Evolutionary conservation across 495 filamentous ascomycete species (phyloP).

Genomic region (Penicillium silybi): DNA sequence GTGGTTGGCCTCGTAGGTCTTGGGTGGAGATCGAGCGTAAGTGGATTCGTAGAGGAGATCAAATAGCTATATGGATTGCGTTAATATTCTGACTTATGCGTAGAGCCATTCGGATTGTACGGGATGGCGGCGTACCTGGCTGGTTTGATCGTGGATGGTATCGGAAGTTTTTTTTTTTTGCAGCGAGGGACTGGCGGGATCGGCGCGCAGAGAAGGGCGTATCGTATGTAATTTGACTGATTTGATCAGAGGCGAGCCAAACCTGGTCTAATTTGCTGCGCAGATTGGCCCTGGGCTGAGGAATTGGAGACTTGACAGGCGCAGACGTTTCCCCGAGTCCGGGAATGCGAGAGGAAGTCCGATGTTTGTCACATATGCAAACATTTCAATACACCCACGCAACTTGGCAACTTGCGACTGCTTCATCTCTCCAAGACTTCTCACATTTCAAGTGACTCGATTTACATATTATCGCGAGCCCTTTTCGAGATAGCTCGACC

Average conservation of each 20-base stretch:
- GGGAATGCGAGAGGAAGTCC: conserved; percentile 11
- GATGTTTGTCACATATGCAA: conserved; percentile 40
- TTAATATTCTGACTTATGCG: not conserved
- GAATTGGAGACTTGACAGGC: conserved; percentile 1
- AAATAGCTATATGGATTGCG: not conserved
- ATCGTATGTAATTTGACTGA: not conserved
- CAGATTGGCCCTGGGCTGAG: not conserved
- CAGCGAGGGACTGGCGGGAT: not conserved
- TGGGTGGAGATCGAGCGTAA: not conserved
- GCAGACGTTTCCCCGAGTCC: conserved; percentile 10
- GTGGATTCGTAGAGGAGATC: not conserved
- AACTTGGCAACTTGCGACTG: conserved; percentile 17
- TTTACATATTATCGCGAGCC: not conserved
- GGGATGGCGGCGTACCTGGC: conserved; percentile 12
- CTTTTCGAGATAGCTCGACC: not conserved
- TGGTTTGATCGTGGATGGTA: not conserved
- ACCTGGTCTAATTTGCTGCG: not conserved
- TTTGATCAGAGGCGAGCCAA: not conserved
- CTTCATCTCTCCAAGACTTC: not conserved
- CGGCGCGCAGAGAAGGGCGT: not conserved
- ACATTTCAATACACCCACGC: conserved; percentile 18
- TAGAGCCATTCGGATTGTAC: not conserved
- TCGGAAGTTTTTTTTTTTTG: conserved; percentile 28
- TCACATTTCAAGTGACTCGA: not conserved
- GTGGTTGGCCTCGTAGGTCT: not conserved